These are phyloP conservation scores for Tricholoma sp. DNA, from an alignment of 768 basidiomycete species.

Conservation along the genomic window DNA sequence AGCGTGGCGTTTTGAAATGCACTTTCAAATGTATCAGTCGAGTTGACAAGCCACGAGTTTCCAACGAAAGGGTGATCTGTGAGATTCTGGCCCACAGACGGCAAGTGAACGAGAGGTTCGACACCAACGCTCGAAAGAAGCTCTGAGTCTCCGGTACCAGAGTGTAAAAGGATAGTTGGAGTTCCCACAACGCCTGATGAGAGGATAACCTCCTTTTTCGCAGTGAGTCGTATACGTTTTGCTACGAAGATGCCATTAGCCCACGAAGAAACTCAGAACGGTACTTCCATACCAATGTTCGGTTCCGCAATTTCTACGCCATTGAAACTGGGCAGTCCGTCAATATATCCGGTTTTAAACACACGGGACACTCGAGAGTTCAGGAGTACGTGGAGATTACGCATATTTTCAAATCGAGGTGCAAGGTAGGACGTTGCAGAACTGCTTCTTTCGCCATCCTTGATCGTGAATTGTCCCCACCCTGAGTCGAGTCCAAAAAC, in stretches of 20 bases:
- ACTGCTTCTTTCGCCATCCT: slow-evolving; percentile 12
- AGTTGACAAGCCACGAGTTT: slow-evolving; percentile 22
- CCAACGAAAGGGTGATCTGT: slow-evolving; percentile 25
- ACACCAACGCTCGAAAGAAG: slow-evolving; percentile 15
- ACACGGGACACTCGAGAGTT: slow-evolving; percentile 20
- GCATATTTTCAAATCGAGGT: slow-evolving; percentile 14
- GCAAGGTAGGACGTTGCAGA: slow-evolving; percentile 17
- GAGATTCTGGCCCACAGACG: slow-evolving; percentile 26
- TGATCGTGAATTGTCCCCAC: slow-evolving; percentile 11
- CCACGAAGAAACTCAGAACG: neutral
- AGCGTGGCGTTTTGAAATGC: slow-evolving; percentile 16
- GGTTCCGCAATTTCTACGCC: neutral
- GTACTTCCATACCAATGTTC: neutral
- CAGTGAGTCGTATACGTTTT: slow-evolving; percentile 13
- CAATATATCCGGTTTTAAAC: slow-evolving; percentile 4
- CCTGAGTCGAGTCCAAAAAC: no score
- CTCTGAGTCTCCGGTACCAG: slow-evolving; percentile 22
- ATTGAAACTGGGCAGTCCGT: neutral
- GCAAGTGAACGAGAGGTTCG: slow-evolving; percentile 19
- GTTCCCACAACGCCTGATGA: slow-evolving; percentile 27
- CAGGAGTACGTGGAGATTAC: slow-evolving; percentile 23
- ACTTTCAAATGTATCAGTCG: slow-evolving; percentile 21
- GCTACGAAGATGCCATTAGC: neutral
- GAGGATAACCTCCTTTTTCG: slow-evolving; percentile 27
- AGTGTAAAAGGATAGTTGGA: slow-evolving; percentile 23